Evolutionary conservation across 345 rosid species (phyloP).

Genomic region (Eutrema heterophyllum): DNA sequence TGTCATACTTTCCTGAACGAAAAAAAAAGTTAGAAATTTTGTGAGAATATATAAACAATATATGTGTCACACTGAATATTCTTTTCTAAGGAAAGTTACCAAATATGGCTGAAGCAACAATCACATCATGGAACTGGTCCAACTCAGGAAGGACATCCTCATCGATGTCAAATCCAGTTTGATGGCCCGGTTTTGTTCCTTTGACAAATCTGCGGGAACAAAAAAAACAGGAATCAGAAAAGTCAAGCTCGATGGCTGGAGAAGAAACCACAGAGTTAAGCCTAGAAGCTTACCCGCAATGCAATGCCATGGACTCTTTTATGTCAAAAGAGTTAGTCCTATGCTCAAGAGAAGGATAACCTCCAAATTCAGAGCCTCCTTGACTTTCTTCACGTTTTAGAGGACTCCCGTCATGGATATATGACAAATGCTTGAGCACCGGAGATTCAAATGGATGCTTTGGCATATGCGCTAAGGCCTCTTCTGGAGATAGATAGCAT

Average conservation of each 20-base stretch:
- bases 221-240: neutral
- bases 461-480: slow-evolving; percentile 76
- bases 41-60: slow-evolving; percentile 2
- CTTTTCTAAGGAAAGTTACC: slow-evolving; percentile 43
- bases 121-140: slow-evolving; percentile 58
- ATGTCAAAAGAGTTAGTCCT: slow-evolving; percentile 63
- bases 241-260: neutral
- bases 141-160: slow-evolving; percentile 61
- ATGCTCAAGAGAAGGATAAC: slow-evolving; percentile 72
- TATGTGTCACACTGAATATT: neutral
- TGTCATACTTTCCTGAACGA: slow-evolving; percentile 69
- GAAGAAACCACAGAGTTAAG: neutral
- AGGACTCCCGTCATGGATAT: slow-evolving; percentile 51
- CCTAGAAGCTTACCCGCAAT: slow-evolving; percentile 67
- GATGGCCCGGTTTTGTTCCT: slow-evolving; percentile 64
- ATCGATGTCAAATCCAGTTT: slow-evolving; percentile 79
- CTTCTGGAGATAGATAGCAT: slow-evolving; percentile 68
- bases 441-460: slow-evolving; percentile 49
- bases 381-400: slow-evolving; percentile 44
- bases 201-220: slow-evolving; percentile 51
- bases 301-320: slow-evolving; percentile 73
- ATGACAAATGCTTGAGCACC: slow-evolving; percentile 55
- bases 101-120: slow-evolving; percentile 89
- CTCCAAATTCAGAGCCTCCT: slow-evolving; percentile 87
- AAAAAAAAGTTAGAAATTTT: neutral